phyloP scores from a whole-genome alignment of 2,329 filamentous ascomycete species.

The Ophiostoma triangulosporum region DNA sequence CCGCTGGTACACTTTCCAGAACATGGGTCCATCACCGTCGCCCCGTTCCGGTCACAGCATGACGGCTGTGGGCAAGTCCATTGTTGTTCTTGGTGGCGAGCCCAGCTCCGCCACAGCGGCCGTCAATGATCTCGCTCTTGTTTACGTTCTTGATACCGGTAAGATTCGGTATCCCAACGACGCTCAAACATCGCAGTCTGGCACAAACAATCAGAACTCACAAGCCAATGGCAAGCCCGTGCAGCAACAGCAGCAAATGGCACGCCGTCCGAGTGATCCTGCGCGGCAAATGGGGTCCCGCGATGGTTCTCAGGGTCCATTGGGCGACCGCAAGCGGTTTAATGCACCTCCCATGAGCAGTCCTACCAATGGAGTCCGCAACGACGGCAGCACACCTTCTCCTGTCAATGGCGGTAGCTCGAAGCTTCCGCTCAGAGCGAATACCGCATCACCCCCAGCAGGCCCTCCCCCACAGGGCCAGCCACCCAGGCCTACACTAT shows the following conservation, averaged over 20 bases:
- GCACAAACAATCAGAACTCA: slow-evolving; percentile 10
- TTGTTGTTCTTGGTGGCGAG: slow-evolving; percentile 87
- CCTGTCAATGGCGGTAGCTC: slow-evolving; percentile 16
- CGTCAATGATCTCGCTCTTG: slow-evolving; percentile 71
- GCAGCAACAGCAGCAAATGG: slow-evolving; percentile 4
- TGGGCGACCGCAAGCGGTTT: slow-evolving; percentile 35
- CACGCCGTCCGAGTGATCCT: slow-evolving; percentile 22
- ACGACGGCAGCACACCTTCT: slow-evolving; percentile 25
- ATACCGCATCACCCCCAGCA: slow-evolving; percentile 24
- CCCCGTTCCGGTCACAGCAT: slow-evolving; percentile 93
- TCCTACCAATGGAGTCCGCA: slow-evolving; percentile 28
- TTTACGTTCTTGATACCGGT: slow-evolving; percentile 83
- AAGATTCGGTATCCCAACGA: slow-evolving; percentile 97
- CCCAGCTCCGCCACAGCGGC: slow-evolving; percentile 76
- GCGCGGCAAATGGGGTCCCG: slow-evolving; percentile 29
- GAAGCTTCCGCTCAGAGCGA: slow-evolving; percentile 25
- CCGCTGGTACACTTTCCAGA: slow-evolving; percentile 98
- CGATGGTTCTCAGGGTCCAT: slow-evolving; percentile 39
- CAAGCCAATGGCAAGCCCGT: slow-evolving; percentile 16
- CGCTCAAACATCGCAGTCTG: slow-evolving; percentile 24
- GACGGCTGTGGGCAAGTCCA: slow-evolving; percentile 85
- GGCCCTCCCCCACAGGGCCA: slow-evolving; percentile 44
- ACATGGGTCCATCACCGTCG: slow-evolving; percentile 94
- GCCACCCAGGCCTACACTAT: slow-evolving; percentile 33
- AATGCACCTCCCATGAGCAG: slow-evolving; percentile 23